Percentiles rank a stretch among this genome's conserved stretches.
Conservation (phyloP, 176 grass and related monocot species). For the Alloteropsis semialata region DNA sequence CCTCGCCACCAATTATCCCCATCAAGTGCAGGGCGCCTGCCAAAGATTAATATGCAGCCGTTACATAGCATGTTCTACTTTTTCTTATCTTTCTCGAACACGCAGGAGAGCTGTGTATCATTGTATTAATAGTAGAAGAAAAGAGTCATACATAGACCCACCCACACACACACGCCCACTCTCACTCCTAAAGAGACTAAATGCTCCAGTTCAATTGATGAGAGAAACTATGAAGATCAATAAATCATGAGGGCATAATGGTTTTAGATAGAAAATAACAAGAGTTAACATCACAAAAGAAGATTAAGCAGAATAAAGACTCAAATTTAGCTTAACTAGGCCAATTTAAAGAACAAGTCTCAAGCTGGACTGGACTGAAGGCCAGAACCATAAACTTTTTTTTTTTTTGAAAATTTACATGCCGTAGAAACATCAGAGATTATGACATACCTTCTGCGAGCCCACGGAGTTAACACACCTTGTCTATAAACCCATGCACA, state of each 20-base stretch:
- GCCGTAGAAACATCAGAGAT: slow-evolving; percentile 13
- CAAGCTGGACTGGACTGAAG: slow-evolving; percentile 9
- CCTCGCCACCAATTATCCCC: slow-evolving; percentile 99
- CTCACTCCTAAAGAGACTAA: too few relatives aligned
- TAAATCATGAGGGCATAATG: neutral
- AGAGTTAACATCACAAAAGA: slow-evolving; percentile 13
- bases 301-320: slow-evolving; percentile 4
- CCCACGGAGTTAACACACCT: slow-evolving; percentile 90
- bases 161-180: too few relatives aligned
- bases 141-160: too few relatives aligned
- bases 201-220: neutral
- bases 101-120: too few relatives aligned
- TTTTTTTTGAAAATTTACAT: neutral
- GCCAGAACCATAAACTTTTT: neutral
- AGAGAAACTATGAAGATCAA: slow-evolving; percentile 7
- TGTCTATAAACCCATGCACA: slow-evolving; percentile 98
- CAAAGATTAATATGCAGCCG: slow-evolving; percentile 10
- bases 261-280: slow-evolving; percentile 23
- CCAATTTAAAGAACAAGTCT: neutral
- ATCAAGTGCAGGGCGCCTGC: slow-evolving; percentile 88
- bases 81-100: too few relatives aligned
- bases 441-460: slow-evolving; percentile 57
- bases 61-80: slow-evolving; percentile 10
- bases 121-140: too few relatives aligned
- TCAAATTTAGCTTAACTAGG: slow-evolving; percentile 18